Percentiles rank a stretch among this genome's conserved stretches.
These are phyloP conservation scores for Zoysia japonica DNA, from an alignment of 176 grass and related monocot species.

Conservation along the genomic window DNA sequence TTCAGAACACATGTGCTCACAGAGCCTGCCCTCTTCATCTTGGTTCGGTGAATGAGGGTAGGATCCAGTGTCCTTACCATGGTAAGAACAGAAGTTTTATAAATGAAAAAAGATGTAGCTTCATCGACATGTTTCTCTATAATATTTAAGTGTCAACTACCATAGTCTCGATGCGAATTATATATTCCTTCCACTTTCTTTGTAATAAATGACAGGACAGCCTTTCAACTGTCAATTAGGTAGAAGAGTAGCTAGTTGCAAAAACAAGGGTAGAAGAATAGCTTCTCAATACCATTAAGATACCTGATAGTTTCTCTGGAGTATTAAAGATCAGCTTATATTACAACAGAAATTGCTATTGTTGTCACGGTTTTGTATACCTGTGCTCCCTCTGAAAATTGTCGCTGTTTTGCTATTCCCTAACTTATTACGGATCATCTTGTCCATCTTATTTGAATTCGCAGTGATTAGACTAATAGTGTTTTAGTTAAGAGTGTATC, in stretches of 20 bases:
- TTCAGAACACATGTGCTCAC: slow-evolving; percentile 95
- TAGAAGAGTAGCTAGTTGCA: too few species aligned
- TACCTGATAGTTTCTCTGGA: too few species aligned
- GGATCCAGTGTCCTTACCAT: slow-evolving; percentile 98
- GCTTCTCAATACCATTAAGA: too few species aligned
- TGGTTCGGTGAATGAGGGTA: slow-evolving; percentile 87
- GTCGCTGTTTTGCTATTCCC: not conserved
- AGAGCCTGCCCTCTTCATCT: slow-evolving; percentile 97
- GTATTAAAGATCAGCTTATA: too few species aligned
- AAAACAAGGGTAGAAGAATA: too few species aligned
- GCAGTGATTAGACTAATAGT: not conserved
- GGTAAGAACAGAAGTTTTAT: slow-evolving; percentile 42
- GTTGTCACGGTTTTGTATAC: not conserved
- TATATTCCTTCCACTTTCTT: not conserved
- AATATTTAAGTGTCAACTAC: too few species aligned
- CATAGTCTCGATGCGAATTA: too few species aligned
- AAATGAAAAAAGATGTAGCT: not conserved
- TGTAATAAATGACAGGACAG: too few species aligned
- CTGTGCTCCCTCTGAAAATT: not conserved
- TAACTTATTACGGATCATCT: not conserved
- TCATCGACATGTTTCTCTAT: not conserved
- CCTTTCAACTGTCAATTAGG: too few species aligned
- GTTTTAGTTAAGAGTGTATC: not conserved
- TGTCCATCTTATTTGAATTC: not conserved
- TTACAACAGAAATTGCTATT: too few species aligned